phyloP scores from a whole-genome alignment of 306 rosid genomes.

The Geum urbanum region DNA sequence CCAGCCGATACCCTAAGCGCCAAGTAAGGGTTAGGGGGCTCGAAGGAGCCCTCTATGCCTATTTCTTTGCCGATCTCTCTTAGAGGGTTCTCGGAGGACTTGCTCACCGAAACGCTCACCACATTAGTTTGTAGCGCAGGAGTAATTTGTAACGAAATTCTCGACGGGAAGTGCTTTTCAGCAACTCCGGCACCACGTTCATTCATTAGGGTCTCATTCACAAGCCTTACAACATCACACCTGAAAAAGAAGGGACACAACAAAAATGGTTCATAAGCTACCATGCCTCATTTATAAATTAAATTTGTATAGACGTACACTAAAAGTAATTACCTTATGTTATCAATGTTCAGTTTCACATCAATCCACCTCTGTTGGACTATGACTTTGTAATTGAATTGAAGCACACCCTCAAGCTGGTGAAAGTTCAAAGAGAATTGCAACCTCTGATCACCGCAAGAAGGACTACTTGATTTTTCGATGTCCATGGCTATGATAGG shows the following conservation, averaged over 20 bases:
- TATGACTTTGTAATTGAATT: slow-evolving; percentile 60
- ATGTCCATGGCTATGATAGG: slow-evolving; percentile 74
- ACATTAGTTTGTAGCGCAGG: slow-evolving; percentile 61
- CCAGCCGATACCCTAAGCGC: slow-evolving; percentile 58
- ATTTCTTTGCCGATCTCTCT: slow-evolving; percentile 58
- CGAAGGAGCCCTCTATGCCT: slow-evolving; percentile 67
- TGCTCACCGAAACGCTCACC: slow-evolving; percentile 66
- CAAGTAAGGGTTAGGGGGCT: slow-evolving; percentile 50
- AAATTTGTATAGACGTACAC: background rate
- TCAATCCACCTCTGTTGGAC: slow-evolving; percentile 65
- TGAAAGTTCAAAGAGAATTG: slow-evolving; percentile 72
- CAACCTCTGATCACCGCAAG: slow-evolving; percentile 59
- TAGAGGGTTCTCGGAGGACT: slow-evolving; percentile 75
- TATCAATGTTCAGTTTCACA: slow-evolving; percentile 60
- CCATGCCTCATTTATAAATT: background rate
- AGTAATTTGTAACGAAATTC: slow-evolving; percentile 71
- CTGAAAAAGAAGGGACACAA: slow-evolving; percentile 23
- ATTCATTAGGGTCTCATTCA: slow-evolving; percentile 55
- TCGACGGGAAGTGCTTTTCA: slow-evolving; percentile 83
- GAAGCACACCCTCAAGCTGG: slow-evolving; percentile 88
- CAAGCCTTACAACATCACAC: slow-evolving; percentile 62
- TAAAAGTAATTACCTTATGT: slow-evolving; percentile 60
- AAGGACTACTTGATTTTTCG: slow-evolving; percentile 41
- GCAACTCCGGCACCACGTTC: slow-evolving; percentile 67
- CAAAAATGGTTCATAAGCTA: background rate